Conservation (phyloP, 495 filamentous ascomycete species). For the Pyrenopolyporus hunteri region DNA sequence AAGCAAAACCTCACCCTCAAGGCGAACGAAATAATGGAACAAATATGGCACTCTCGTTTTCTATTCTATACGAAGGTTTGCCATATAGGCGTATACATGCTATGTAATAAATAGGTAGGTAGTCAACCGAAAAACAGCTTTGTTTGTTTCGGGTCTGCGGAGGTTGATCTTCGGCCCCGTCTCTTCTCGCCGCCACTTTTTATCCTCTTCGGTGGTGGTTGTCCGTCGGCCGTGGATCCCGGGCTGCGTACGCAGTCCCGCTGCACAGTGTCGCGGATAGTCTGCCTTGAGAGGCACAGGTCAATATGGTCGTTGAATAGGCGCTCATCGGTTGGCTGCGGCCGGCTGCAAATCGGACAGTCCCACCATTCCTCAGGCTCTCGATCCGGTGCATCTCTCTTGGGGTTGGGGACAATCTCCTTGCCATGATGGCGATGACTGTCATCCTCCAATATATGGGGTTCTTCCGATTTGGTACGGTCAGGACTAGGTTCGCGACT, state of each 20-base stretch:
- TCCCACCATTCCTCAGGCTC: conserved; percentile 69
- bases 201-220: conserved; percentile 35
- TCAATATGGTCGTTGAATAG: conserved; percentile 94
- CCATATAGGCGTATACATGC: not conserved
- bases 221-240: conserved; percentile 8
- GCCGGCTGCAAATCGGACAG: conserved; percentile 82
- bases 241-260: conserved; percentile 43
- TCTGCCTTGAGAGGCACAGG: conserved; percentile 82
- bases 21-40: too few relatives aligned
- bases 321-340: conserved; percentile 75
- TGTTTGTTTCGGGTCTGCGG: conserved; percentile 52
- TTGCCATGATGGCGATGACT: conserved; percentile 52
- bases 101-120: too few relatives aligned
- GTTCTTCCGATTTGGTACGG: not conserved
- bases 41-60: too few relatives aligned
- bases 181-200: conserved; percentile 48
- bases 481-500: not conserved
- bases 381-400: conserved; percentile 35
- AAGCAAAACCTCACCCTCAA: too few relatives aligned
- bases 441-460: not conserved
- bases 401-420: conserved; percentile 57
- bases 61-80: too few relatives aligned
- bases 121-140: conserved; percentile 51
- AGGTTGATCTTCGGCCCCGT: conserved; percentile 32
- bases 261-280: conserved; percentile 81